Percentiles rank a stretch among this genome's conserved stretches.
phyloP scores from a whole-genome alignment of 2,329 filamentous ascomycete genomes.

The Fusarium cyanostomum region DNA sequence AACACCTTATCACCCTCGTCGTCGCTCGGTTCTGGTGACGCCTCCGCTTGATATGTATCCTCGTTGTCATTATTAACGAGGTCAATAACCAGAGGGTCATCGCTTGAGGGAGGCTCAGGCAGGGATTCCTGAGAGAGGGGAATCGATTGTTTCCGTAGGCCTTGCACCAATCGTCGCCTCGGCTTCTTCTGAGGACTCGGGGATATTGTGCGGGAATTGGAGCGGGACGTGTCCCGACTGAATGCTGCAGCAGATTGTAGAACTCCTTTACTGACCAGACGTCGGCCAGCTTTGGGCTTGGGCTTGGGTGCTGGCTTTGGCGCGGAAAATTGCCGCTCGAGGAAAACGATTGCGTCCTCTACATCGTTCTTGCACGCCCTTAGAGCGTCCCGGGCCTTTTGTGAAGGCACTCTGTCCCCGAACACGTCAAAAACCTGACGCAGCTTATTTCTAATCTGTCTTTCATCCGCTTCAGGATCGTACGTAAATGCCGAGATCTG shows the following conservation, averaged over 20 bases:
- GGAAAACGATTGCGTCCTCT: conserved; percentile 48
- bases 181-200: conserved; percentile 46
- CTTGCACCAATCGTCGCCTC: conserved; percentile 51
- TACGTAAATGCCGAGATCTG: conserved; percentile 56
- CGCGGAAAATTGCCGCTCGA: conserved; percentile 34
- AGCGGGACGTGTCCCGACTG: conserved; percentile 20
- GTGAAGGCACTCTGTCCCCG: conserved; percentile 44
- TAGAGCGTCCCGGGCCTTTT: conserved; percentile 49
- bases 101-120: conserved; percentile 44
- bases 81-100: conserved; percentile 49
- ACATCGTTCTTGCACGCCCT: conserved; percentile 47
- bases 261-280: conserved; percentile 46
- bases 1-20: conserved; percentile 65
- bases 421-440: conserved; percentile 51
- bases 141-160: conserved; percentile 42
- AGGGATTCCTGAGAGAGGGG: conserved; percentile 36
- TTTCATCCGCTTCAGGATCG: conserved; percentile 56
- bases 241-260: conserved; percentile 34
- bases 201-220: conserved; percentile 32
- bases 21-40: conserved; percentile 41
- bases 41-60: conserved; percentile 52
- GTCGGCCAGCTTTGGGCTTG: conserved; percentile 44
- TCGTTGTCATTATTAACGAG: conserved; percentile 54
- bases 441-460: conserved; percentile 47
- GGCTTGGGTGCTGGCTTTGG: conserved; percentile 20